Evolutionary conservation across 306 rosid genomes (phyloP), one percentile per base, ranked within the genome.

Genomic region (Glycyrrhiza uralensis): DNA sequence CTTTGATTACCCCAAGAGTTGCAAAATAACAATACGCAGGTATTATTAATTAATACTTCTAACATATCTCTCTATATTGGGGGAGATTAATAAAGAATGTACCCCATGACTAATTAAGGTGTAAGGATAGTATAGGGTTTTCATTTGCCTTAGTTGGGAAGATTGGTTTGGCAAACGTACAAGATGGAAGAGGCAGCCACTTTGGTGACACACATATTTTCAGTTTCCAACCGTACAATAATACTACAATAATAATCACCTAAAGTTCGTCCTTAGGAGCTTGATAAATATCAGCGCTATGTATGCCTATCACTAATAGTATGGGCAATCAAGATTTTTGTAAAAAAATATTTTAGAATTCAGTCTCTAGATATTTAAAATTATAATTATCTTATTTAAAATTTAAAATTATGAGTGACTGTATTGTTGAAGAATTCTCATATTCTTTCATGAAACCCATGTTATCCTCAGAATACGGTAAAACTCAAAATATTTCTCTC

Each of bases 271-370:
- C 61, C 72, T 66, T 26, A n/a, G 4, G 66, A 58, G 71, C 80
- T n/a, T 86, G 90, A 84, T 84, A n/a, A n/a, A 84, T 24, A 26
- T 56, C 13, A 61, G 60, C 32, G 75, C 11, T 76, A n/a, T n/a
- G n/a, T n/a, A n/a, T n/a, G n/a, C n/a, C n/a, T n/a, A 84, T 79
- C 22, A 63, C 36, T 63, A 38, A 77, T 56, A 88, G n/a, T n/a
- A n/a, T n/a, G n/a, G n/a, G n/a, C n/a, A n/a, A n/a, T n/a, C n/a
- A n/a, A n/a, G n/a, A n/a, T n/a, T n/a, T n/a, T n/a, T n/a, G n/a
- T n/a, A n/a, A n/a, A n/a, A n/a, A n/a, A n/a, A n/a, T n/a, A n/a
- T n/a, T n/a, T n/a, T n/a, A n/a, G n/a, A n/a, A n/a, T n/a, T n/a
- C n/a, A n/a, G n/a, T n/a, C n/a, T n/a, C n/a, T n/a, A n/a, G n/a